Evolutionary conservation across 2,329 filamentous ascomycete species (phyloP), one percentile per base, ranked within the genome.

Genomic region (Epichloe baconii): DNA sequence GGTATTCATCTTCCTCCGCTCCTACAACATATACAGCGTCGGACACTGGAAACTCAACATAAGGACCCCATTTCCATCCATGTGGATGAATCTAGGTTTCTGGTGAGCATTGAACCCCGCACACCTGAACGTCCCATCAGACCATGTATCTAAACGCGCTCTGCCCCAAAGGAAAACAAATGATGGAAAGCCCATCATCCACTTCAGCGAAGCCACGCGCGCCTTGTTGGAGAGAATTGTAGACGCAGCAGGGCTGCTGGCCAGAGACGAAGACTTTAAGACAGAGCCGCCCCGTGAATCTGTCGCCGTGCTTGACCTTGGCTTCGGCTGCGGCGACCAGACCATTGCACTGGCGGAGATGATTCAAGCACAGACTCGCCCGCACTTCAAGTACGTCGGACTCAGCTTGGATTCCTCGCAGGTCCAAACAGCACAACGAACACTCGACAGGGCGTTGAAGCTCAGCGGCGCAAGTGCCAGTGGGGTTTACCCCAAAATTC

Each of bases 81-180:
- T 80, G 76, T 82, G 78, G 77, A 81, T 81, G 76, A 81, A 80
- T 52, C 72, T 81, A 64, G 78, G 78, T 0, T 80, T 76, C 53
- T 82, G 78, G 78, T 73, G 71, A 59, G 73, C 66, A 40, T 10
- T 21, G 14, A n/a, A 21, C 6, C 15, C 12, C 11, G 26, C 38
- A 19, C 41, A 17, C 8, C 8, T 3, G 23, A 17, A 5, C 26
- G 43, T 15, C 12, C 6, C 15, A 11, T 21, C 35, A 31, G 17
- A 34, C 11, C 2, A 31, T 44, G 7, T 34, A 35, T 36, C 14
- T 37, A 21, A 35, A 19, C 17, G n/a, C 23, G 14, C 37, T 26
- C 14, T 15, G 17, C 3, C 8, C 1, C 3, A 2, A 40, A 68
- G 68, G 67, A 67, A 56, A 48, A 57, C 57, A 2, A 14, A 51